These are phyloP conservation scores for Drechslerella dactyloides DNA, from an alignment of 2,329 filamentous ascomycete species.

Conservation along the genomic window DNA sequence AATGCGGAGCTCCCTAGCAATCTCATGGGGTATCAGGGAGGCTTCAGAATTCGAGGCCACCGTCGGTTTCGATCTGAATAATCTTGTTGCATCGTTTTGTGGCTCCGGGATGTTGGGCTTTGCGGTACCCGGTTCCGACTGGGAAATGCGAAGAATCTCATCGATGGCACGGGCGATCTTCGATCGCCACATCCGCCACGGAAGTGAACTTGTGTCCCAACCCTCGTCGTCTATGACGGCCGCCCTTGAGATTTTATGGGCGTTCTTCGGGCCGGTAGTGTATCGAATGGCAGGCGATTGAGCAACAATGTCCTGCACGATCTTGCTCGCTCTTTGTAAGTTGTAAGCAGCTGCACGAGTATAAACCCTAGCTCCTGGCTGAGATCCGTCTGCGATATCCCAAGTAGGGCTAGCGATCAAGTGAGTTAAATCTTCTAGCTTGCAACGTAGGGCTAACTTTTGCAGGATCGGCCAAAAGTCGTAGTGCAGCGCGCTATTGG, in stretches of 20 bases:
- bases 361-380: constrained; percentile 19
- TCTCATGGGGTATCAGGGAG: constrained; percentile 38
- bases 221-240: constrained; percentile 21
- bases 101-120: constrained; percentile 10
- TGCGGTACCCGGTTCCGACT: constrained; percentile 18
- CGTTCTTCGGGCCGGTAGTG: constrained; percentile 29
- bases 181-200: constrained; percentile 49
- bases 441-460: constrained; percentile 44
- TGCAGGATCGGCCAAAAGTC: constrained; percentile 44
- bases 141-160: constrained; percentile 42
- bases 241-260: constrained; percentile 4
- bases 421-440: constrained; percentile 28
- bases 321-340: constrained; percentile 27
- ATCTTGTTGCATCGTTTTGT: constrained; percentile 9
- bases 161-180: constrained; percentile 41
- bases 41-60: constrained; percentile 3
- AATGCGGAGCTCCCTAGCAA: constrained; percentile 29
- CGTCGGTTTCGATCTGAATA: constrained; percentile 31
- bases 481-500: constrained; percentile 35
- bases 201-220: constrained; percentile 44
- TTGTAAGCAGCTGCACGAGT: constrained; percentile 14
- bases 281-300: constrained; percentile 39
- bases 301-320: constrained; percentile 30
- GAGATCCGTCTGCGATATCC: constrained; percentile 25
- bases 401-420: constrained; percentile 29